Evolutionary conservation across 169 alveolate genomes (phyloP).

Genomic region (Perkinsus olseni): DNA sequence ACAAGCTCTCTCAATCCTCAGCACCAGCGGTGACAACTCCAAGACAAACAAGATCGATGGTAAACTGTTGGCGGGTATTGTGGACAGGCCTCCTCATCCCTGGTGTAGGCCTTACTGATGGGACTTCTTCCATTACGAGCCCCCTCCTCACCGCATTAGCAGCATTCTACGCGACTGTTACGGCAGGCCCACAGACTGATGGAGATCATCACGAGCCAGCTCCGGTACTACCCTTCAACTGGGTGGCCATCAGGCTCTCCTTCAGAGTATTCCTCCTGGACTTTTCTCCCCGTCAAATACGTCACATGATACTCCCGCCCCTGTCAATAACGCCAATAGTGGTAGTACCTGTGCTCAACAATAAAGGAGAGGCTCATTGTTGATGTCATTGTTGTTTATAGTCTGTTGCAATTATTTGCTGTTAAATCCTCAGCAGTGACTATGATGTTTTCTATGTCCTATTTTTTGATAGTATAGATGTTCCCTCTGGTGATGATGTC

Average conservation of each 20-base stretch:
- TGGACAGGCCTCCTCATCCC: neutral
- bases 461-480: no score
- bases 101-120: neutral
- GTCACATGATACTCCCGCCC: no score
- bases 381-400: no score
- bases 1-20: neutral
- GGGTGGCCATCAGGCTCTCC: neutral
- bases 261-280: neutral
- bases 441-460: no score
- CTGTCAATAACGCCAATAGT: no score
- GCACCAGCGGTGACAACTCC: neutral
- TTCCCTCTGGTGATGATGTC: no score
- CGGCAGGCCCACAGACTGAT: neutral
- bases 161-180: neutral
- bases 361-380: no score
- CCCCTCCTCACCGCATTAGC: neutral
- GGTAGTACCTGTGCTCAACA: neutral
- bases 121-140: neutral
- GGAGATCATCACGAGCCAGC: neutral
- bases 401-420: no score
- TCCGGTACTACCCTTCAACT: neutral
- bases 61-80: neutral
- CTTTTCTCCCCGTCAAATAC: neutral
- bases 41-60: neutral
- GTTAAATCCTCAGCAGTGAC: no score